These are phyloP conservation scores for Corchorus olitorius DNA, from an alignment of 345 rosid genomes.

Conservation along the genomic window DNA sequence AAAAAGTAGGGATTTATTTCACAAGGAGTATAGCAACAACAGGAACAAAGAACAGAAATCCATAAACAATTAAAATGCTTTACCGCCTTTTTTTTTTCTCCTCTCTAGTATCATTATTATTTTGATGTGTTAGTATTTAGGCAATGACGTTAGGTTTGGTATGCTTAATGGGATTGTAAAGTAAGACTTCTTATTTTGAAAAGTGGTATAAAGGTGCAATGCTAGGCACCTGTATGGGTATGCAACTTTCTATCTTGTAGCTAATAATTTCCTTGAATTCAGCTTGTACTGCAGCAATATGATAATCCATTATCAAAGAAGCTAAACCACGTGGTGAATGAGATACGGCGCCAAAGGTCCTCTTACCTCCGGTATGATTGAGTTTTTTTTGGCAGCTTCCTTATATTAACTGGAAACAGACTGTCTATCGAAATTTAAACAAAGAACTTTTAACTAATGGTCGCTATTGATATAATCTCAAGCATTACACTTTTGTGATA, in stretches of 20 bases:
- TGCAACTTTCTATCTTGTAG: not conserved
- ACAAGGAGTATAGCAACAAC: not conserved
- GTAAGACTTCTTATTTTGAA: not conserved
- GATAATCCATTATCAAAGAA: constrained; percentile 84
- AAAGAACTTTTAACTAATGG: not conserved
- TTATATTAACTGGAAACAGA: not conserved
- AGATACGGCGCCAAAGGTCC: constrained; percentile 84
- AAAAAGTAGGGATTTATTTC: not conserved
- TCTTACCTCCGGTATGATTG: constrained; percentile 76
- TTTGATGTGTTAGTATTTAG: too few species aligned
- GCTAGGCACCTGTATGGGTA: not conserved
- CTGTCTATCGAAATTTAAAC: not conserved
- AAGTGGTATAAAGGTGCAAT: not conserved
- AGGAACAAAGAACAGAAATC: not conserved
- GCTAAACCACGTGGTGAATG: constrained; percentile 75
- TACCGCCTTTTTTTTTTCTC: not conserved
- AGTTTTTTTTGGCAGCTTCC: not conserved
- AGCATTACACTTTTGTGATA: not conserved
- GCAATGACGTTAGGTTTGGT: not conserved
- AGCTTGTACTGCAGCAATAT: constrained; percentile 75
- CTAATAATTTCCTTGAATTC: constrained; percentile 24
- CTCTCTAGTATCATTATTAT: too few species aligned
- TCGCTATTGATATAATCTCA: not conserved
- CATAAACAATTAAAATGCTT: not conserved
- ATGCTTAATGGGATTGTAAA: not conserved